Evolutionary conservation across 768 basidiomycete genomes (phyloP), one percentile per base, ranked within the genome.

Genomic region (Russula abietina): DNA sequence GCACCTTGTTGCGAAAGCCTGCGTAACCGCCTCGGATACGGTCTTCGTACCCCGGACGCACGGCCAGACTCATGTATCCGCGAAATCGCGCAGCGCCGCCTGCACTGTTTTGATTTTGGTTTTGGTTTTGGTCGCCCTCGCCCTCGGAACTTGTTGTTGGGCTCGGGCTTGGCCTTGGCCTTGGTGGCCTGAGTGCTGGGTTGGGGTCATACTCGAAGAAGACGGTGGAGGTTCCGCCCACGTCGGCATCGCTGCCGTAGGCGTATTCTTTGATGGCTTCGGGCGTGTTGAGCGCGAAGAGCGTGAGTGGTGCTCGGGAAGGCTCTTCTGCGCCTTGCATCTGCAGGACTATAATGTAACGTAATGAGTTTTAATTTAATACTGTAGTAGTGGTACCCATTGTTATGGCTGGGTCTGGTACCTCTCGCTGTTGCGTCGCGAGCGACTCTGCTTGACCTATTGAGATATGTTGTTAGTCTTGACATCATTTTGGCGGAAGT

Each of bases 21-120:
- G 93, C 91, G 73, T 96, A 98, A 0, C 95, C 95, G 6, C 87
- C 86, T 53, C 91, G 78, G 41, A 96, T 79, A 68, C 83, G 81
- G 1, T 83, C 82, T 69, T 86, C 81, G 57, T 87, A 73, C n/a
- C 83, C 83, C 2, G 83, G 77, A 53, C 82, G 83, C 1, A 94
- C 89, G 45, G 76, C 79, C 19, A 91, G 77, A 43, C 80, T 75
- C 85, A 96, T 87, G 28, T 86, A 79, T 2, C 93, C 93, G 83
- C 83, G 89, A 71, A 96, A 95, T 58, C 83, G 79, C 3, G 77
- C 89, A 3, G 85, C 85, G 17, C 83, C 67, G n/a, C n/a, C n/a
- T n/a, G n/a, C n/a, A n/a, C n/a, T n/a, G n/a, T n/a, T n/a, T 12
- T 45, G 60, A 17, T 61, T 65, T 11, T 24, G 1, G 52, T 14